A percentile compares a stretch with the other conserved stretches of the same genome.
Conservation (phyloP, 2,329 filamentous ascomycete species). For the Xylaria multiplex region DNA sequence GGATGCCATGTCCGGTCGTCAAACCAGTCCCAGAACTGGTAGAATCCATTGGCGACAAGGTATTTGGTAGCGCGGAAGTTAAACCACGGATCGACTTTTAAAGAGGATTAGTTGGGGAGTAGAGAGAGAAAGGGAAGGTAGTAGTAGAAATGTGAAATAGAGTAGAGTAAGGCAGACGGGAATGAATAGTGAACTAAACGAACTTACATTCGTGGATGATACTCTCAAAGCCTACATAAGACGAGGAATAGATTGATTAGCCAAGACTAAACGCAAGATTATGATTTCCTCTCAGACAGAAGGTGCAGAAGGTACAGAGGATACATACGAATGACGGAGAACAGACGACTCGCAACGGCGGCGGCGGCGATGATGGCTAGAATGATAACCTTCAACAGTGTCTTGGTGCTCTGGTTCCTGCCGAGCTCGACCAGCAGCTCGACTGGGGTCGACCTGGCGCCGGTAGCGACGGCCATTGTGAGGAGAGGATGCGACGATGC, state of each 20-base stretch:
- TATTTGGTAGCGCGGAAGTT: slow-evolving; percentile 99
- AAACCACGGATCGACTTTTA: slow-evolving; percentile 97
- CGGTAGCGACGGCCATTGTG: slow-evolving; percentile 53
- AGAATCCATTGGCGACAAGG: slow-evolving; percentile 94
- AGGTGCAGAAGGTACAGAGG: slow-evolving; percentile 24
- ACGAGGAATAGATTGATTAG: slow-evolving; percentile 27
- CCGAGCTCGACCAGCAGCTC: slow-evolving; percentile 73
- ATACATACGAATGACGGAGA: slow-evolving; percentile 92
- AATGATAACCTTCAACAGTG: slow-evolving; percentile 88
- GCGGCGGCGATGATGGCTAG: slow-evolving; percentile 90
- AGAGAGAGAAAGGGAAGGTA: slow-evolving; percentile 1
- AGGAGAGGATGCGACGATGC: slow-evolving; percentile 43
- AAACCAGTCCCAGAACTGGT: slow-evolving; percentile 99
- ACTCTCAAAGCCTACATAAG: slow-evolving; percentile 83
- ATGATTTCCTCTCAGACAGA: background rate
- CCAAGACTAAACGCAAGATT: slow-evolving; percentile 2
- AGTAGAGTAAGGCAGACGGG: slow-evolving; percentile 40
- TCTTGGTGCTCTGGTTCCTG: slow-evolving; percentile 82
- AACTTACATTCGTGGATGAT: slow-evolving; percentile 99
- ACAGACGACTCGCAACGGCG: slow-evolving; percentile 90
- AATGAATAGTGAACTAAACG: too few species aligned
- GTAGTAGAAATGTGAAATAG: slow-evolving; percentile 28
- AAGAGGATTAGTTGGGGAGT: slow-evolving; percentile 29
- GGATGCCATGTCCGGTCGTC: slow-evolving; percentile 99
- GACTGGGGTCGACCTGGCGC: slow-evolving; percentile 45